phyloP scores from a whole-genome alignment of 805 yeast genomes.

The Zygoascus biomembranicola region DNA sequence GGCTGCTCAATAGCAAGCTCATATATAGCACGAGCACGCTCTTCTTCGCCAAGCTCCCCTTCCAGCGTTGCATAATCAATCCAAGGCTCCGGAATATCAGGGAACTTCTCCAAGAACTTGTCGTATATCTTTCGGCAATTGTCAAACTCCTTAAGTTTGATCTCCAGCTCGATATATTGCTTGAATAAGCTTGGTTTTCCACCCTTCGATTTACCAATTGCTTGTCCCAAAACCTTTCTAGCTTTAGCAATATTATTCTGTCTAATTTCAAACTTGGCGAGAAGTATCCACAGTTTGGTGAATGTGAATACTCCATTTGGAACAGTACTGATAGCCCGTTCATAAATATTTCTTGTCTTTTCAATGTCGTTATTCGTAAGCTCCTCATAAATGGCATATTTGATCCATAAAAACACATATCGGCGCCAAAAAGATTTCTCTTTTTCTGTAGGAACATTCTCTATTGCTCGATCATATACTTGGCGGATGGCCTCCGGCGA shows the following conservation, averaged over 20 bases:
- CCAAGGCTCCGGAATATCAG: slow-evolving; percentile 43
- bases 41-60: slow-evolving; percentile 53
- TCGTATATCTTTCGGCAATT: slow-evolving; percentile 68
- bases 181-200: slow-evolving; percentile 45
- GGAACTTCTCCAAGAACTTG: slow-evolving; percentile 47
- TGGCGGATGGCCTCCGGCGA: slow-evolving; percentile 23
- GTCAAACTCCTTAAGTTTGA: slow-evolving; percentile 65
- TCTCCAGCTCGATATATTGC: slow-evolving; percentile 63
- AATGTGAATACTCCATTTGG: slow-evolving; percentile 60
- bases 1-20: slow-evolving; percentile 39
- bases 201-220: slow-evolving; percentile 48
- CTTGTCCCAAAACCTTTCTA: slow-evolving; percentile 61
- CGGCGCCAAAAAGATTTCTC: slow-evolving; percentile 52
- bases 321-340: slow-evolving; percentile 38
- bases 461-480: slow-evolving; percentile 39
- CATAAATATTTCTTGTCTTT: slow-evolving; percentile 44
- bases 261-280: slow-evolving; percentile 67
- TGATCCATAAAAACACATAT: slow-evolving; percentile 64
- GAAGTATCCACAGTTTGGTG: slow-evolving; percentile 64
- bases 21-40: slow-evolving; percentile 57
- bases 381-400: slow-evolving; percentile 58
- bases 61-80: slow-evolving; percentile 63
- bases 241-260: slow-evolving; percentile 43
- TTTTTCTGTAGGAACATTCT: slow-evolving; percentile 26
- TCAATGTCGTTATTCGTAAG: slow-evolving; percentile 35